Evolutionary conservation across 352 stramenopile species (phyloP), one percentile per base, ranked within the genome.

Genomic region (Thalassiosira exigua): DNA sequence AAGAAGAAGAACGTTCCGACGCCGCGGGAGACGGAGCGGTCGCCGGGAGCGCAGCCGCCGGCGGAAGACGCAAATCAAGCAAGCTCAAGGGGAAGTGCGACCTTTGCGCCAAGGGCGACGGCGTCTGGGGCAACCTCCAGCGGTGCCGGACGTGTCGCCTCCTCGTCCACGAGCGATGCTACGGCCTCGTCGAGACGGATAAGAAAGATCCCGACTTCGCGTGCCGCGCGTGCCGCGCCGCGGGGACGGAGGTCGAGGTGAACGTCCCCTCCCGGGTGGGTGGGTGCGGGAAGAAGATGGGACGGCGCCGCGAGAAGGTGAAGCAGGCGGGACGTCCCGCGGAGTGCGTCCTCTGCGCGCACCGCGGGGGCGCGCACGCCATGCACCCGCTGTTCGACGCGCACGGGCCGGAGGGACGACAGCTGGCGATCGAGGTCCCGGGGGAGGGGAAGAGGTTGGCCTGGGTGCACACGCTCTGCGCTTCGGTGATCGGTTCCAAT

Each of bases 391-490:
- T 82, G 0, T 56, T 61, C 27, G 67, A 82, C 51, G 50, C 48
- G 12, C 53, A 82, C 27, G 74, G 74, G 3, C 48, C 33, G 9
- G 41, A 68, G n/a, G 67, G 67, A 22, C 59, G 53, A 5, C 74
- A 70, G 26, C 32, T 81, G 29, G 39, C 51, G 7, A 27, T 51
- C 19, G 39, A 19, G 36, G 19, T 17, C 30, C 17, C 54, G 27
- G 57, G 41, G 58, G 52, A 32, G 30, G 41, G 32, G 3, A 68
- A 73, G 30, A 44, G 64, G 58, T 48, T 87, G 54, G 75, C 68
- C 9, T 87, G 80, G 80, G 80, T 81, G 0, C 80, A 87, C 36
- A 79, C 80, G 4, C 48, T 81, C 51, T 87, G 80, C 54, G 80
- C 80, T 19, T 36, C 32, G 11, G 65, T 76, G 19, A 82, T 87